Conservation (phyloP, 257 asterid genomes). For the Perilla frutescens region DNA sequence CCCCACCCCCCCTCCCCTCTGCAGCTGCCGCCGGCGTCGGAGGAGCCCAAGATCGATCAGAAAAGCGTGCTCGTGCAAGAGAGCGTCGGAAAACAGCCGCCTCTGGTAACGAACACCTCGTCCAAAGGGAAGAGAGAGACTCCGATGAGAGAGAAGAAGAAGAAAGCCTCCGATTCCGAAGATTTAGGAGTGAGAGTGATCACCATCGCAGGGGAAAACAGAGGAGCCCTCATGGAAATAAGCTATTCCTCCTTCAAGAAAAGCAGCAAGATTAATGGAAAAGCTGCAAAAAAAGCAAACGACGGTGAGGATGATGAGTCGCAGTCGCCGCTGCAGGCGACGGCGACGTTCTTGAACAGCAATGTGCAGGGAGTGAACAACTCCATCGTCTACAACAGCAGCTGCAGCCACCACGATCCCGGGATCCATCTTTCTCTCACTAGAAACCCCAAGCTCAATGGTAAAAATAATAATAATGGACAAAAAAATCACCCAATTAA, state of each 20-base stretch:
- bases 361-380: slow-evolving; percentile 77
- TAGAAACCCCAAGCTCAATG: slow-evolving; percentile 24
- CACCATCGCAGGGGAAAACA: slow-evolving; percentile 72
- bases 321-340: slow-evolving; percentile 37
- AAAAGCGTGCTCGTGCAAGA: slow-evolving; percentile 44
- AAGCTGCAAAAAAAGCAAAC: slow-evolving; percentile 28
- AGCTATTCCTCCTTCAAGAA: slow-evolving; percentile 45
- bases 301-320: slow-evolving; percentile 14
- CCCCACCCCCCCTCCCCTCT: slow-evolving; percentile 61
- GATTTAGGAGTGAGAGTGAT: slow-evolving; percentile 50
- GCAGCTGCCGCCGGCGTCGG: slow-evolving; percentile 42
- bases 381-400: slow-evolving; percentile 52
- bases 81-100: slow-evolving; percentile 17
- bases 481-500: background rate
- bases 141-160: slow-evolving; percentile 33
- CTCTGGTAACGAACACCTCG: background rate
- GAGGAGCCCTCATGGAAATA: slow-evolving; percentile 68
- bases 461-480: slow-evolving; percentile 19
- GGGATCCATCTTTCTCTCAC: slow-evolving; percentile 61
- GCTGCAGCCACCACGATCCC: slow-evolving; percentile 51
- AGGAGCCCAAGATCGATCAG: slow-evolving; percentile 43
- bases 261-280: slow-evolving; percentile 10
- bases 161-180: slow-evolving; percentile 38
- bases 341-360: slow-evolving; percentile 58
- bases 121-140: slow-evolving; percentile 21